Evolutionary conservation across 495 filamentous ascomycete species (phyloP).

Genomic region (Hapsidospora chrysogenum): DNA sequence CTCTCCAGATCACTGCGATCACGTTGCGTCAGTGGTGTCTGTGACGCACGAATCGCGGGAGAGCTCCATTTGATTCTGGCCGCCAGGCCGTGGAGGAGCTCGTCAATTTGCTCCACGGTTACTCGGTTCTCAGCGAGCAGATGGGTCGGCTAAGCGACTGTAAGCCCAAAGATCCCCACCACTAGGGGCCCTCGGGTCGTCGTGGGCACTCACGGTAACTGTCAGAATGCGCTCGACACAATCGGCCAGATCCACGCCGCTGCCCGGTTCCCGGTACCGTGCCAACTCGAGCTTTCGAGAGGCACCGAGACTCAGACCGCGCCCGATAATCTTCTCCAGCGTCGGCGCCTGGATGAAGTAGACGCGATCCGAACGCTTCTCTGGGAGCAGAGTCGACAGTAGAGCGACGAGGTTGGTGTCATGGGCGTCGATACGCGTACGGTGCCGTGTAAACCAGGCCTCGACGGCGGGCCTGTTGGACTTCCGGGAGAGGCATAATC

Average conservation of each 20-base stretch:
- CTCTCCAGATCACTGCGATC: constrained; percentile 29
- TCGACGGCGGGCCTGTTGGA: constrained; percentile 14
- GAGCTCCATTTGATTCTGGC: constrained; percentile 52
- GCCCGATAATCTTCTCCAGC: constrained; percentile 45
- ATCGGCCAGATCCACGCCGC: constrained; percentile 45
- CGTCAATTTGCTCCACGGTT: constrained; percentile 61
- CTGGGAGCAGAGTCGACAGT: constrained; percentile 57
- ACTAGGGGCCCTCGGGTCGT: constrained; percentile 1
- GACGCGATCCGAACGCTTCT: constrained; percentile 56
- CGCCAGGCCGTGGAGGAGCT: constrained; percentile 43
- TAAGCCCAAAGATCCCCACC: constrained; percentile 3
- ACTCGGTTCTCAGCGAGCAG: constrained; percentile 23
- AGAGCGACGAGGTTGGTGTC: constrained; percentile 40
- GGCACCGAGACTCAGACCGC: constrained; percentile 42
- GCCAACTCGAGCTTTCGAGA: constrained; percentile 42
- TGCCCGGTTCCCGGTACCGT: constrained; percentile 37
- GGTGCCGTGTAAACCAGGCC: constrained; percentile 47
- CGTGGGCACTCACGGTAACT: constrained; percentile 34
- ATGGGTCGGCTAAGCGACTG: constrained; percentile 15
- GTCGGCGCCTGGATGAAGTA: constrained; percentile 45
- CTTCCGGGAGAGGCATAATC: background rate
- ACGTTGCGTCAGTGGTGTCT: constrained; percentile 10
- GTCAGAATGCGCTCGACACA: constrained; percentile 53
- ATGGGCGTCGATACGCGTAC: constrained; percentile 27
- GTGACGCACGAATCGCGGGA: constrained; percentile 36